phyloP scores from a whole-genome alignment of 495 filamentous ascomycete genomes.

The Eremomyces bilateralis region DNA sequence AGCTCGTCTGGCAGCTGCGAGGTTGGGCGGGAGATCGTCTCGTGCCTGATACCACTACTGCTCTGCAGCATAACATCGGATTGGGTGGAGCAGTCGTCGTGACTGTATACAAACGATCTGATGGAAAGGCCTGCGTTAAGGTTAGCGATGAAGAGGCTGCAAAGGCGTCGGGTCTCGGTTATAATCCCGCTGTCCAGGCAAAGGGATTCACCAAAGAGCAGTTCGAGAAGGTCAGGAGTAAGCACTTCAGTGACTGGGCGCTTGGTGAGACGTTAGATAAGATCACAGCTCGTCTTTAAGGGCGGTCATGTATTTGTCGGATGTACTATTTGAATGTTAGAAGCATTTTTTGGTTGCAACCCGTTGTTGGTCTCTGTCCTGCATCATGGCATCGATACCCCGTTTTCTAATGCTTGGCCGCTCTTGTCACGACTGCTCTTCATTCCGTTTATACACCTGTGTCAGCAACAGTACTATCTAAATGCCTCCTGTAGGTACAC shows the following conservation, averaged over 20 bases:
- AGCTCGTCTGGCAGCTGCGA: constrained; percentile 81
- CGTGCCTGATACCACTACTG: constrained; percentile 38
- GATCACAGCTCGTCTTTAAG: constrained; percentile 35
- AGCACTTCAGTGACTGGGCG: constrained; percentile 41
- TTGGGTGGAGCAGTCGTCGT: constrained; percentile 78
- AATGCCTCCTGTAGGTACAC: too few species aligned
- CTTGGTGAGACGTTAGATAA: constrained; percentile 46
- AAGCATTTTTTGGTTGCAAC: too few species aligned
- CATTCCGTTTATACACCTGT: too few species aligned
- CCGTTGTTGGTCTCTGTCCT: too few species aligned
- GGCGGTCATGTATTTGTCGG: too few species aligned
- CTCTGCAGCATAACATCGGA: constrained; percentile 83
- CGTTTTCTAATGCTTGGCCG: too few species aligned
- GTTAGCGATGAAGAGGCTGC: constrained; percentile 36
- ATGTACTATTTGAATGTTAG: too few species aligned
- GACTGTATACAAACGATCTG: constrained; percentile 68
- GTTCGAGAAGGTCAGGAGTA: constrained; percentile 48
- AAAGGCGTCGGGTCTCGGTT: constrained; percentile 43
- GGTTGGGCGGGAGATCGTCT: constrained; percentile 85
- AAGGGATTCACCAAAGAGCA: constrained; percentile 59
- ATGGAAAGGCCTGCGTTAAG: constrained; percentile 36
- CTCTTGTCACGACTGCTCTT: too few species aligned
- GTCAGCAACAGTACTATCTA: too few species aligned
- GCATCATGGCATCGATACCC: too few species aligned
- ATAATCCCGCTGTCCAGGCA: constrained; percentile 81